phyloP scores from a whole-genome alignment of 257 asterid genomes.

The Nicotiana benthamiana region DNA sequence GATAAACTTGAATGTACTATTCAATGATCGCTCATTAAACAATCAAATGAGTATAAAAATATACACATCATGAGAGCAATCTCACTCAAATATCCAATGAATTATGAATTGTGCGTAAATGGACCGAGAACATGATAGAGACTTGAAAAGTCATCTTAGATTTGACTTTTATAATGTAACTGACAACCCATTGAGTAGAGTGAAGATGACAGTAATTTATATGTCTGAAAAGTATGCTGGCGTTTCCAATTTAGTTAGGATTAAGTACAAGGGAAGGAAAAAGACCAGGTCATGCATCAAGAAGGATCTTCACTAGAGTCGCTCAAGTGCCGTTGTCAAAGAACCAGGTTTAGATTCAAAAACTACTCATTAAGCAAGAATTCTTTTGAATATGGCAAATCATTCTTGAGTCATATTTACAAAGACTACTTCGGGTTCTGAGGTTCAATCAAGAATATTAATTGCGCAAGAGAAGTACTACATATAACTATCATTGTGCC shows the following conservation, averaged over 20 bases:
- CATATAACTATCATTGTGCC: not conserved
- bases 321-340: not conserved
- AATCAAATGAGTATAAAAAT: not conserved
- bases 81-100: not conserved
- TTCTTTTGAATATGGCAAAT: not conserved
- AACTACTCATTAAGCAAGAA: not conserved
- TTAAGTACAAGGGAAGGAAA: slow-evolving; percentile 6
- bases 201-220: not conserved
- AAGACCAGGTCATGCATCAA: not conserved
- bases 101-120: not conserved
- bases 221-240: not conserved
- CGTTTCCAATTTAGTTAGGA: not conserved
- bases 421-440: not conserved
- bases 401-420: not conserved
- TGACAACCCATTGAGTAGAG: not conserved
- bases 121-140: not conserved
- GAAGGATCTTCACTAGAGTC: not conserved
- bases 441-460: not conserved
- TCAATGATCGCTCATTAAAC: not conserved
- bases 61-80: not conserved
- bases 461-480: not conserved
- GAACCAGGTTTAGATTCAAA: not conserved
- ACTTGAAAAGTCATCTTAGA: not conserved
- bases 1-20: not conserved
- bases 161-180: not conserved